These are phyloP conservation scores for Ceratobasidium sp. DNA, from an alignment of 1,284 basidiomycete species.

Conservation along the genomic window DNA sequence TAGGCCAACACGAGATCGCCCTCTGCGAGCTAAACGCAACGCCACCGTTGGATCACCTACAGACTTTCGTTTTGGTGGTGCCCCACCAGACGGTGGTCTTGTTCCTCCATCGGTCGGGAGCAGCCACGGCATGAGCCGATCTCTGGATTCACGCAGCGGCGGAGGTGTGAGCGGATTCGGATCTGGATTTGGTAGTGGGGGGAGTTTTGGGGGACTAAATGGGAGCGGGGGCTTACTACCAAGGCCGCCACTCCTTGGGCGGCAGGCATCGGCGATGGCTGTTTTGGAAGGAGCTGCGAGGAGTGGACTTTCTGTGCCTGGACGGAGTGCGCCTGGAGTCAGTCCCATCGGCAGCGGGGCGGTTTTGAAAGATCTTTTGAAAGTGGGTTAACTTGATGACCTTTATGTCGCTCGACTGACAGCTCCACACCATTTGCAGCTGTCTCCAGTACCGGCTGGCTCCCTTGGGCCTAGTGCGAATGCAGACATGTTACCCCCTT, in stretches of 20 bases:
- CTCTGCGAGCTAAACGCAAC: conserved; percentile 24
- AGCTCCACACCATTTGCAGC: conserved; percentile 17
- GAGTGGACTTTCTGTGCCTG: conserved; percentile 29
- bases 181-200: background rate
- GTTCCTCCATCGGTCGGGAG: conserved; percentile 23
- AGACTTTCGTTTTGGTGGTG: conserved; percentile 35
- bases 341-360: conserved; percentile 54
- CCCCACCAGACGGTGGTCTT: conserved; percentile 36
- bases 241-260: conserved; percentile 35
- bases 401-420: background rate
- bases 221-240: conserved; percentile 12
- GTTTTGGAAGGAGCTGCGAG: conserved; percentile 38
- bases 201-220: conserved; percentile 6
- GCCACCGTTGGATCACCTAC: conserved; percentile 41
- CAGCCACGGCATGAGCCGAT: conserved; percentile 30
- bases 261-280: conserved; percentile 47
- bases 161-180: conserved; percentile 20
- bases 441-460: conserved; percentile 45
- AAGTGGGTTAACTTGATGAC: conserved; percentile 60
- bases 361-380: conserved; percentile 74
- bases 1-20: conserved; percentile 19
- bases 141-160: conserved; percentile 26
- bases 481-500: conserved; percentile 63
- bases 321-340: conserved; percentile 60
- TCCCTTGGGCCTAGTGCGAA: conserved; percentile 52